Base-by-base conservation (phyloP, 139 green algal genomes). In the Astrephomene gubernaculifera region DNA sequence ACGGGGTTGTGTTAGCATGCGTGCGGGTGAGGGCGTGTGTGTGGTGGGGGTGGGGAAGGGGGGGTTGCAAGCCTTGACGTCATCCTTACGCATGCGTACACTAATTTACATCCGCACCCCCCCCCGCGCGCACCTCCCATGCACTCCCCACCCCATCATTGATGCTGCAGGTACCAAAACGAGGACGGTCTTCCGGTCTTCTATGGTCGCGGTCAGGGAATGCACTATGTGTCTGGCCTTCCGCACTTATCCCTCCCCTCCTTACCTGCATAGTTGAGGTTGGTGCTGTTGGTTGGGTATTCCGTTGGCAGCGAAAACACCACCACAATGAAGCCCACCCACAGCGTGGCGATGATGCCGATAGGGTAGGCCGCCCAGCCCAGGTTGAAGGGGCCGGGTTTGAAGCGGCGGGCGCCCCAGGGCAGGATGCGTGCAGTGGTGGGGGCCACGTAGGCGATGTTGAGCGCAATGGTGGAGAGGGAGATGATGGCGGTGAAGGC, bases 401-500 rank as follows among this genome's bases (percentile, higher is more conserved):
- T 79, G 57, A 88, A 90, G 67, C 85, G 65, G 8, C 75, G 71
- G 1, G 83, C 79, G 35, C 88, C 88, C 79, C 79, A 89, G 44
- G 60, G 79, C 79, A 85, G 83, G 74, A 87, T 86, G 25, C 87
- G 82, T 12, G 74, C 74, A n/a, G 69, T 82, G 57, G 81, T 90
- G 38, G 86, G 86, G 0, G 39, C 79, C 31, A 90, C 86, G 49
- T 91, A 91, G 14, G 81, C 86, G 24, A 92, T 78, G 79, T 90
- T 82, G n/a, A 92, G 53, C 6, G 85, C 83, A 31, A 92, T 88
- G 81, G 88, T 92, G 80, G 67, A 85, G 4, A 92, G 74, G 2
- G 80, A 87, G 63, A 92, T 43, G 68, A 92, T 88, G 31, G 85
- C 88, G 36, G 44, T 92, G 85, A 92, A 92, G 53, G 88, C 88